A percentile compares a stretch with the other conserved stretches of the same genome.
phyloP scores from a whole-genome alignment of 2,329 filamentous ascomycete genomes.

The Paradendryphiella salina region DNA sequence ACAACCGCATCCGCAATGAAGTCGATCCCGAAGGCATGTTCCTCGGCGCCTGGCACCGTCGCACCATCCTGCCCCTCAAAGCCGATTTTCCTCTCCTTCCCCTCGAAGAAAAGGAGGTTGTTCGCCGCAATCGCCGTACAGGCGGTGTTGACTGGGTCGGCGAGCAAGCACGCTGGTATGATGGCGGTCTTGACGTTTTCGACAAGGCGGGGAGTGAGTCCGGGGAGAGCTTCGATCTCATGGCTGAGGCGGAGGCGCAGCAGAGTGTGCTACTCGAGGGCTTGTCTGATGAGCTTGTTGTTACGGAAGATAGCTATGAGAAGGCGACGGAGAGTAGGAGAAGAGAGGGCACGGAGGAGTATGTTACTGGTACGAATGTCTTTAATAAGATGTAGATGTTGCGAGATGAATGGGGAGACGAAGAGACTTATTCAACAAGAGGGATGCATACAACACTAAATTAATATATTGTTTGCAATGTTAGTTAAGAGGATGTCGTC shows the following conservation, averaged over 20 bases:
- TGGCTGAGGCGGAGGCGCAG: conserved; percentile 52
- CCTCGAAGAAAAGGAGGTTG: conserved; percentile 51
- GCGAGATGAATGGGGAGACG: too few species aligned
- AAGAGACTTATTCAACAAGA: too few species aligned
- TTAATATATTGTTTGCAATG: too few species aligned
- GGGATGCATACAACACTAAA: too few species aligned
- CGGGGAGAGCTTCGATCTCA: conserved; percentile 51
- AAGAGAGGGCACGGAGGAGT: conserved; percentile 25
- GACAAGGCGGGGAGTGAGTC: conserved; percentile 36
- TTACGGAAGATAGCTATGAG: conserved; percentile 9
- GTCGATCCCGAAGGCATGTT: conserved; percentile 85
- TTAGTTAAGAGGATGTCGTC: too few species aligned
- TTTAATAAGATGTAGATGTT: conserved; percentile 39
- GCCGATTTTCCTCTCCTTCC: conserved; percentile 38
- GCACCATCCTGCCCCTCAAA: conserved; percentile 48
- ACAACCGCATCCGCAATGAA: conserved; percentile 68
- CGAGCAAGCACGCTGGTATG: conserved; percentile 45
- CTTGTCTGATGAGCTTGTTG: conserved; percentile 9
- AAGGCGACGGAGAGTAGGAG: conserved; percentile 19
- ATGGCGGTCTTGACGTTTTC: conserved; percentile 39
- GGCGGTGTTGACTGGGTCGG: conserved; percentile 48
- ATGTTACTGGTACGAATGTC: conserved; percentile 25
- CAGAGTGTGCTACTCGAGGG: conserved; percentile 39
- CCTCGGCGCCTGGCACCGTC: conserved; percentile 84
- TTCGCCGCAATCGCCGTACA: conserved; percentile 33